These are phyloP conservation scores for Paramyrothecium roridum DNA, from an alignment of 2,329 filamentous ascomycete species.

Conservation along the genomic window DNA sequence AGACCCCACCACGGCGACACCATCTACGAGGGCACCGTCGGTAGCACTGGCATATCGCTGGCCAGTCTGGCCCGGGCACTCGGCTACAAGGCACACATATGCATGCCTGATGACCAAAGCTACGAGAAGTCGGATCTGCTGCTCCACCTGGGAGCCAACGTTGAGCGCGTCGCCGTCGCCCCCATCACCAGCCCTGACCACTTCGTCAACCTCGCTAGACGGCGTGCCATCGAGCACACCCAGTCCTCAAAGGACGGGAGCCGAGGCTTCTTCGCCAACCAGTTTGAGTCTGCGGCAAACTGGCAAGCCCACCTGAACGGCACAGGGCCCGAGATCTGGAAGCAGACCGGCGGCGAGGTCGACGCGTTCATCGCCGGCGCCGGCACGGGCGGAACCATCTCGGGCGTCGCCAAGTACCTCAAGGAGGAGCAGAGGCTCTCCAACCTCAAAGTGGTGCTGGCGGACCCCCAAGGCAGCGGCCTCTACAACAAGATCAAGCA, in stretches of 20 bases:
- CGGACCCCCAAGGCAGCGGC: slow-evolving; percentile 91
- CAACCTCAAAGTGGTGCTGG: slow-evolving; percentile 70
- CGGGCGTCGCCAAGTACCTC: slow-evolving; percentile 78
- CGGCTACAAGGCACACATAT: slow-evolving; percentile 92
- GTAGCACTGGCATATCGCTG: slow-evolving; percentile 92
- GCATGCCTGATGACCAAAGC: slow-evolving; percentile 92
- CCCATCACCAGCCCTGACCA: slow-evolving; percentile 92
- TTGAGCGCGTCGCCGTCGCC: slow-evolving; percentile 85
- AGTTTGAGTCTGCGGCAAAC: slow-evolving; percentile 91
- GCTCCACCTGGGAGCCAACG: slow-evolving; percentile 83
- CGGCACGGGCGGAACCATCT: slow-evolving; percentile 90
- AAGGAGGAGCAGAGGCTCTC: slow-evolving; percentile 65
- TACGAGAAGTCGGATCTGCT: slow-evolving; percentile 87
- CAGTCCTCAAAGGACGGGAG: slow-evolving; percentile 53
- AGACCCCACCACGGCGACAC: slow-evolving; percentile 81
- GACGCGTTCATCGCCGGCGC: slow-evolving; percentile 92
- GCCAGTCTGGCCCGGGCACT: slow-evolving; percentile 83
- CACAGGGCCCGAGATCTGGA: slow-evolving; percentile 87
- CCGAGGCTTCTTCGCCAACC: slow-evolving; percentile 88
- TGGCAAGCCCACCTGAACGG: slow-evolving; percentile 77
- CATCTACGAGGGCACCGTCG: slow-evolving; percentile 96
- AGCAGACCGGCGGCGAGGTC: slow-evolving; percentile 69
- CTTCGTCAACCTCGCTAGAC: slow-evolving; percentile 88
- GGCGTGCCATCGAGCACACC: slow-evolving; percentile 73
- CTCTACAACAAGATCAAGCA: slow-evolving; percentile 89